Evolutionary conservation across 495 filamentous ascomycete species (phyloP).

Genomic region (Daldinia loculata): DNA sequence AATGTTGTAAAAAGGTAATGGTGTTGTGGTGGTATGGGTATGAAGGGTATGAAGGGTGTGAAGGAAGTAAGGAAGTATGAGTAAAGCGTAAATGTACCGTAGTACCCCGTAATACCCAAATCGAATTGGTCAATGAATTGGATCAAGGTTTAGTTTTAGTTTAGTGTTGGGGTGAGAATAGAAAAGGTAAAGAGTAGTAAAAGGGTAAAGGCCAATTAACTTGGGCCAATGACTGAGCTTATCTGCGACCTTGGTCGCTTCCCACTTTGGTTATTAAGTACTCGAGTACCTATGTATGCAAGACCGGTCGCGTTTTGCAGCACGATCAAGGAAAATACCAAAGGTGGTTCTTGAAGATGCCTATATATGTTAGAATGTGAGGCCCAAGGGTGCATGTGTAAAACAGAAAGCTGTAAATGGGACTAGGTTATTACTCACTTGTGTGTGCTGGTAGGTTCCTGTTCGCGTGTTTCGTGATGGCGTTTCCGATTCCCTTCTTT

Average conservation of each 20-base stretch:
- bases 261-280: constrained; percentile 9
- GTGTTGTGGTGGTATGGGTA: background rate
- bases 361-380: background rate
- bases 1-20: background rate
- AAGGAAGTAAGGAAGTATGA: background rate
- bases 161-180: constrained; percentile 6
- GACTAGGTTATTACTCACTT: background rate
- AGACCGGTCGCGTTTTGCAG: constrained; percentile 13
- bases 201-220: constrained; percentile 3
- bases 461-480: constrained; percentile 8
- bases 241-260: background rate
- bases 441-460: background rate
- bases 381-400: background rate
- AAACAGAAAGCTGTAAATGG: background rate
- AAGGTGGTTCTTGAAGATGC: background rate
- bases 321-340: background rate
- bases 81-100: background rate
- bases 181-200: background rate
- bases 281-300: background rate
- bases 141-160: constrained; percentile 7
- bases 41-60: constrained; percentile 8
- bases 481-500: constrained; percentile 4
- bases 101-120: background rate
- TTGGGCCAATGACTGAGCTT: constrained; percentile 5
- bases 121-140: background rate